A percentile compares a stretch with the other conserved stretches of the same genome.
Conservation (phyloP, 2,329 filamentous ascomycete genomes). For the Paracoccidioides brasiliensis region DNA sequence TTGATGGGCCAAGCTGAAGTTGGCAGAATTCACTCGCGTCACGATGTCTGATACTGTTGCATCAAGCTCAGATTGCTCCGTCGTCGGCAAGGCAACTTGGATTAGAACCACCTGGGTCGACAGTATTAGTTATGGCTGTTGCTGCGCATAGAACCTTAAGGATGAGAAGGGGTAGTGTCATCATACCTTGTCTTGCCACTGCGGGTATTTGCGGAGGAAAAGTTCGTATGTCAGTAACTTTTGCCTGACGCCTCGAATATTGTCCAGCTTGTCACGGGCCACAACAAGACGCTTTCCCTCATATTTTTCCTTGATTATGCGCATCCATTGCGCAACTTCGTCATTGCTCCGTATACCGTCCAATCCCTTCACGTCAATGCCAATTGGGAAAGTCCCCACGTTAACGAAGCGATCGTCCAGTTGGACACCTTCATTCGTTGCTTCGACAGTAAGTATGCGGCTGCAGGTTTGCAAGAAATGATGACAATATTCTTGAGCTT, state of each 20-base stretch:
- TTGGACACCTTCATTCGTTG: slow-evolving; percentile 74
- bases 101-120: slow-evolving; percentile 62
- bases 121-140: neutral
- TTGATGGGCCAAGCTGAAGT: slow-evolving; percentile 69
- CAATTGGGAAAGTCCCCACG: slow-evolving; percentile 72
- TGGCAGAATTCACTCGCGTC: slow-evolving; percentile 80
- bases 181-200: slow-evolving; percentile 61
- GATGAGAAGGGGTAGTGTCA: neutral
- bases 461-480: slow-evolving; percentile 96
- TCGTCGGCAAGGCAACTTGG: slow-evolving; percentile 83
- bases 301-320: slow-evolving; percentile 70
- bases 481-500: slow-evolving; percentile 82
- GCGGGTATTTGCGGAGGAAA: slow-evolving; percentile 84
- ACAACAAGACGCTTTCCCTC: slow-evolving; percentile 82
- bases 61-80: slow-evolving; percentile 76
- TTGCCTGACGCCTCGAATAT: slow-evolving; percentile 81
- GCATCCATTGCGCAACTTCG: slow-evolving; percentile 66
- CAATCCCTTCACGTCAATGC: slow-evolving; percentile 73
- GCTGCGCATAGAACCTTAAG: neutral
- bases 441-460: slow-evolving; percentile 78
- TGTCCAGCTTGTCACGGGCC: slow-evolving; percentile 84
- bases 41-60: slow-evolving; percentile 87
- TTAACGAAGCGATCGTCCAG: slow-evolving; percentile 89
- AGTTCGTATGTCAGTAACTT: slow-evolving; percentile 87
- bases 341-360: slow-evolving; percentile 55